A percentile compares a stretch with the other conserved stretches of the same genome.
Conservation (phyloP, 2,329 filamentous ascomycete species). For the Apiospora malaysiana region DNA sequence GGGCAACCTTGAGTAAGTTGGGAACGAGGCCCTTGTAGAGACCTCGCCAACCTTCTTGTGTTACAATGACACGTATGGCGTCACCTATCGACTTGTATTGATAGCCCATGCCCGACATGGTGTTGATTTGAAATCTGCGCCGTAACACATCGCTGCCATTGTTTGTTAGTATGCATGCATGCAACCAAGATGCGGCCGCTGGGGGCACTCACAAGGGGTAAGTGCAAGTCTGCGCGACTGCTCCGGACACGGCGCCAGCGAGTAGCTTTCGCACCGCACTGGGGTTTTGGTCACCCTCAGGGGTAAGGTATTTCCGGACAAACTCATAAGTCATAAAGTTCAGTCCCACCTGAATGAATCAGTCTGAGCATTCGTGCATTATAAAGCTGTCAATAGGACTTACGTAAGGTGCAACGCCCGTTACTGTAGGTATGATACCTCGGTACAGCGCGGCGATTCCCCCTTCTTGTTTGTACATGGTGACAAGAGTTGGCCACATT, state of each 20-base stretch:
- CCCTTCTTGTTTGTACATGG: conserved; percentile 92
- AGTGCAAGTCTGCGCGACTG: conserved; percentile 95
- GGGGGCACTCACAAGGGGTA: conserved; percentile 85
- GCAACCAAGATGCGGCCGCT: background rate
- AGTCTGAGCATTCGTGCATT: conserved; percentile 12
- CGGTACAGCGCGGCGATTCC: conserved; percentile 87
- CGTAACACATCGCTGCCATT: conserved; percentile 80
- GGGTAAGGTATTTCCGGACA: conserved; percentile 82
- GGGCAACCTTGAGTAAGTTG: conserved; percentile 94
- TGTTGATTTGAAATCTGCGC: conserved; percentile 96
- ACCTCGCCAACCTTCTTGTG: conserved; percentile 82
- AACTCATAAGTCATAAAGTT: conserved; percentile 99
- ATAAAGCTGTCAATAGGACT: conserved; percentile 30
- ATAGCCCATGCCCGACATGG: conserved; percentile 98
- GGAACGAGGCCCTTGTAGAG: conserved; percentile 96
- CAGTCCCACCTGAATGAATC: conserved; percentile 74
- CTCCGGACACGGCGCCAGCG: conserved; percentile 93
- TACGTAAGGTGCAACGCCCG: conserved; percentile 94
- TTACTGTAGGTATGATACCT: conserved; percentile 91
- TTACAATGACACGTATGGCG: conserved; percentile 80
- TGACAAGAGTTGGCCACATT: conserved; percentile 84
- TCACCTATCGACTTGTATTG: conserved; percentile 88
- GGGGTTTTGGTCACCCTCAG: conserved; percentile 86
- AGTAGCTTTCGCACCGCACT: conserved; percentile 79
- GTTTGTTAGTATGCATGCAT: conserved; percentile 29